Conservation (phyloP, 768 basidiomycete genomes). For the Pleurotus cornucopiae region DNA sequence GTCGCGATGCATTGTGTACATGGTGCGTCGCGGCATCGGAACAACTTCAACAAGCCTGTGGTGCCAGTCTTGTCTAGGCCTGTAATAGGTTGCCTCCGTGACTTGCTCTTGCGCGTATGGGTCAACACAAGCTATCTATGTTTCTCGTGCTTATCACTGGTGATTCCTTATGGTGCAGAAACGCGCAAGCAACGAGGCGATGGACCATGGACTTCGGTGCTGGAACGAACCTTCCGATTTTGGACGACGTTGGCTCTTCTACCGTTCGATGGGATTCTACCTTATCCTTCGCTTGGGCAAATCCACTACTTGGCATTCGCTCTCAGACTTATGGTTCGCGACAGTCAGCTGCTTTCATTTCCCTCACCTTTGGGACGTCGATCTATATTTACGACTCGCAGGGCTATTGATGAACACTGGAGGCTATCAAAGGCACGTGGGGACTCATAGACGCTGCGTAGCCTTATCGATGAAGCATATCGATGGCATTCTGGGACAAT, state of each 20-base stretch:
- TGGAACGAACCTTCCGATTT: slow-evolving; percentile 5
- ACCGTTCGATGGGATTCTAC: not conserved
- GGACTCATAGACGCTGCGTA: slow-evolving; percentile 2
- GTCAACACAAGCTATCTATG: slow-evolving; percentile 3
- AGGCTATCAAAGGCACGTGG: not conserved
- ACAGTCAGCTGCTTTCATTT: slow-evolving; percentile 6
- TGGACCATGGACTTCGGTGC: slow-evolving; percentile 7
- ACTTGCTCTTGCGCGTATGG: not conserved
- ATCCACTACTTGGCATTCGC: not conserved
- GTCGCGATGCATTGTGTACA: not conserved
- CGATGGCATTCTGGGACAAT: slow-evolving; percentile 6
- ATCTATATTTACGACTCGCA: slow-evolving; percentile 3
- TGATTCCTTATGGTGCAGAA: slow-evolving; percentile 5
- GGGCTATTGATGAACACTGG: not conserved
- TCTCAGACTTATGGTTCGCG: slow-evolving; percentile 1
- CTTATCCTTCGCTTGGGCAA: not conserved
- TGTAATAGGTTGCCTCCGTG: not conserved
- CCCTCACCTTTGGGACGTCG: not conserved
- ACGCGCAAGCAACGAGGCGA: slow-evolving; percentile 7
- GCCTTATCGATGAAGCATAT: slow-evolving; percentile 5
- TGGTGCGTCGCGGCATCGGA: not conserved
- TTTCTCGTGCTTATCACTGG: slow-evolving; percentile 5
- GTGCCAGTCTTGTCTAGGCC: slow-evolving; percentile 3
- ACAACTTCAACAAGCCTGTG: slow-evolving; percentile 3
- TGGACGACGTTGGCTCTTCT: not conserved